Conservation (phyloP, 371 early-diverging fungal genomes). For the Blastocladiella emersonii region DNA sequence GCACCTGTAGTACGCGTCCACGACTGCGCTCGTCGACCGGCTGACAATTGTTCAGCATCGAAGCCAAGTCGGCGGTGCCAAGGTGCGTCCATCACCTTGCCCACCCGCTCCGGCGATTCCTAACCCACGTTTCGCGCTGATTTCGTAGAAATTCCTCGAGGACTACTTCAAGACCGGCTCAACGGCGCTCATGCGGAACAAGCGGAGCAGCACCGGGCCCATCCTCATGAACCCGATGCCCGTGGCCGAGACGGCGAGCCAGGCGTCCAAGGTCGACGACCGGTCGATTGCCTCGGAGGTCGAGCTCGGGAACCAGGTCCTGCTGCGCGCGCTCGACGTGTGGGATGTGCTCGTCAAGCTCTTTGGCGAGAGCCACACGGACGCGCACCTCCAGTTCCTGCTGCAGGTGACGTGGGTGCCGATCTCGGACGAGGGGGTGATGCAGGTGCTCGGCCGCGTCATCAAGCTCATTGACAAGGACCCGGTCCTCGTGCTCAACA, state of each 20-base stretch:
- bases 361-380: background rate
- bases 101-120: too few species aligned
- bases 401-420: background rate
- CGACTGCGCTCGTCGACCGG: background rate
- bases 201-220: too few species aligned
- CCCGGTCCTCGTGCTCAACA: background rate
- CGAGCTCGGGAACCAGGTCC: background rate
- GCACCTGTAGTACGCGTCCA: background rate
- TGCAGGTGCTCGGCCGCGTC: background rate
- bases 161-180: background rate
- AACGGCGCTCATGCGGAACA: background rate
- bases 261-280: background rate
- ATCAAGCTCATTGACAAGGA: background rate
- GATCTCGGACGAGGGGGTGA: background rate
- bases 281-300: background rate
- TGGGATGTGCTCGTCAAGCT: background rate
- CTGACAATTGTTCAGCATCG: background rate
- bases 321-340: background rate
- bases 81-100: background rate
- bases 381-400: background rate
- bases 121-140: too few species aligned
- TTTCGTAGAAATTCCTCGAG: background rate
- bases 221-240: background rate
- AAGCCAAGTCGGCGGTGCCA: background rate
- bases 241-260: background rate